phyloP scores from a whole-genome alignment of 495 filamentous ascomycete species.

The Aspergillus wentii region DNA sequence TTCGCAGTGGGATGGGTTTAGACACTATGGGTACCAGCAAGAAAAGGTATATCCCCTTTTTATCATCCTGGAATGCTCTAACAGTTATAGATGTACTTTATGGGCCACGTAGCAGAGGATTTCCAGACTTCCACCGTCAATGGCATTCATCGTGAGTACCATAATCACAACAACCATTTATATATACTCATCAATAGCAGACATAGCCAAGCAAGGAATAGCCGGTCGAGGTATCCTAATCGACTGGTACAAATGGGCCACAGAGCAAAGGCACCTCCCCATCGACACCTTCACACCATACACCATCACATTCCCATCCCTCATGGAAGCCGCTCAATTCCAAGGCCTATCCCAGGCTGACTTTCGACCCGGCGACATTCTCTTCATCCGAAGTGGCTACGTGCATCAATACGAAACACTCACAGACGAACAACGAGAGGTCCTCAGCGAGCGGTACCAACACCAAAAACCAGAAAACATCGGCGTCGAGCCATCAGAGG shows the following conservation, averaged over 20 bases:
- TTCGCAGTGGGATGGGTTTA: constrained; percentile 48
- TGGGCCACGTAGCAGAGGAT: constrained; percentile 51
- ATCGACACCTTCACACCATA: constrained; percentile 20
- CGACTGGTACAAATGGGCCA: constrained; percentile 42
- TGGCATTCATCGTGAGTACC: constrained; percentile 36
- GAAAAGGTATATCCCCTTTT: constrained; percentile 25
- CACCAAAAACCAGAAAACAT: constrained; percentile 9
- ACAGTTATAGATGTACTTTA: too few species aligned
- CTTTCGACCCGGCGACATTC: constrained; percentile 39
- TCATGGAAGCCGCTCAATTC: constrained; percentile 21
- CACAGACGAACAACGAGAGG: constrained; percentile 11
- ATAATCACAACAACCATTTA: background rate
- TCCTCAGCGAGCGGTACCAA: constrained; percentile 6
- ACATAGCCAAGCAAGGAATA: constrained; percentile 28
- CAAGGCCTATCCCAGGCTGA: constrained; percentile 12
- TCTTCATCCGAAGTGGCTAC: constrained; percentile 39
- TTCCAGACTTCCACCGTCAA: constrained; percentile 35
- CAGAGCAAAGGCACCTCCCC: constrained; percentile 11
- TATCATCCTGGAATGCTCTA: too few species aligned
- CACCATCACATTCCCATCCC: constrained; percentile 24
- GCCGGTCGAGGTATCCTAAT: constrained; percentile 45
- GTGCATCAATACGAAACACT: constrained; percentile 21
- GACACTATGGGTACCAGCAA: constrained; percentile 32
- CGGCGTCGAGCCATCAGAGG: constrained; percentile 31
- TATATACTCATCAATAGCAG: constrained; percentile 5